phyloP scores from a whole-genome alignment of 163 green algal genomes.

The Scenedesmus sp. region DNA sequence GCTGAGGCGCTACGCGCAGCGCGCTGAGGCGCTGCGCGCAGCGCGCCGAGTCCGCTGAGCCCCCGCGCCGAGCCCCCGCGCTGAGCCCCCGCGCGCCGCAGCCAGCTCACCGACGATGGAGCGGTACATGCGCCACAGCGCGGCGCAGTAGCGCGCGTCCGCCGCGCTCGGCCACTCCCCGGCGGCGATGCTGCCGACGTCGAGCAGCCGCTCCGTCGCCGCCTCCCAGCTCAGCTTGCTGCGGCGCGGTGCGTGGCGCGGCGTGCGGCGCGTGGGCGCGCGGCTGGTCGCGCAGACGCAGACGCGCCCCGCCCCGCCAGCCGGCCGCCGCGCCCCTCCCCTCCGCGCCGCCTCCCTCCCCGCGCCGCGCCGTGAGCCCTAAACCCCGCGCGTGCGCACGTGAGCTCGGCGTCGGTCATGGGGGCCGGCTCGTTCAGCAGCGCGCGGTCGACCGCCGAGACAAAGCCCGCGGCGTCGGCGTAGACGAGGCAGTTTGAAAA shows the following conservation, averaged over 20 bases:
- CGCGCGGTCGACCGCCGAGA: conserved; percentile 66
- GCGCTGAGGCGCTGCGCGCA: too few relatives aligned
- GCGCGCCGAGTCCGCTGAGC: background rate
- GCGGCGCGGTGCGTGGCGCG: background rate
- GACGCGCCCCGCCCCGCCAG: too few relatives aligned
- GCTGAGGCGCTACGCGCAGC: too few relatives aligned
- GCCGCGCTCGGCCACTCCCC: conserved; percentile 51
- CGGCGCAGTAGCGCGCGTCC: conserved; percentile 36
- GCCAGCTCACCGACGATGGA: conserved; percentile 42
- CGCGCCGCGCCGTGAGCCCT: too few relatives aligned
- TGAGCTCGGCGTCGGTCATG: conserved; percentile 70
- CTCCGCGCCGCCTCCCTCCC: too few relatives aligned
- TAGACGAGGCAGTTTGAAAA: conserved; percentile 93
- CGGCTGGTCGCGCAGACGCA: too few relatives aligned
- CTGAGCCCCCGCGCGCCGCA: too few relatives aligned
- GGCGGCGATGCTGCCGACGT: conserved; percentile 68
- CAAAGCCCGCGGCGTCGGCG: conserved; percentile 75
- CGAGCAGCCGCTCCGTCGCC: conserved; percentile 78
- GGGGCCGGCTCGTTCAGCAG: conserved; percentile 72
- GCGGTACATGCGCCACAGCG: conserved; percentile 46
- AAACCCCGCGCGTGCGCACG: conserved; percentile 19
- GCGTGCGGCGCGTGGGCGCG: too few relatives aligned
- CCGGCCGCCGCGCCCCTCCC: too few relatives aligned
- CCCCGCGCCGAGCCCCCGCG: background rate
- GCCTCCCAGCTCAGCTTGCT: conserved; percentile 80